These are phyloP conservation scores for Macrophomina phaseolina DNA, from an alignment of 2,329 filamentous ascomycete genomes.

Conservation along the genomic window DNA sequence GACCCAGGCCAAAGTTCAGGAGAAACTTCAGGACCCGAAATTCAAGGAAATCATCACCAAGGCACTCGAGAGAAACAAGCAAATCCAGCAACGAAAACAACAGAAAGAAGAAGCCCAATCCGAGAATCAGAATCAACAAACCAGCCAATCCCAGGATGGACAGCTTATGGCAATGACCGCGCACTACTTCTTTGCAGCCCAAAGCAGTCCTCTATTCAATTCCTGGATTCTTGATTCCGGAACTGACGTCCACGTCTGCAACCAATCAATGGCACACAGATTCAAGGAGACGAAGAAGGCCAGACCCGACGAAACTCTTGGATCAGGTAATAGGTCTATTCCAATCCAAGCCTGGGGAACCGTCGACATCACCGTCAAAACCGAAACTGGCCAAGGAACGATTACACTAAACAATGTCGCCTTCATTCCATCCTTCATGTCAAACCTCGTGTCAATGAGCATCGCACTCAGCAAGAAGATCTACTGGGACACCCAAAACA, in stretches of 20 bases:
- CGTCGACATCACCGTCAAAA: neutral
- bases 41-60: neutral
- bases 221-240: neutral
- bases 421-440: neutral
- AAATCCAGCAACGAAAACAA: neutral
- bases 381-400: neutral
- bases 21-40: neutral
- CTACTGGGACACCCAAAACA: conserved; percentile 2
- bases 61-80: neutral
- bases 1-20: neutral
- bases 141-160: no score
- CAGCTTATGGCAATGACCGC: no score
- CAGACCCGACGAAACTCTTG: neutral
- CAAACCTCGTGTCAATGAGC: neutral
- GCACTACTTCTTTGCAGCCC: neutral
- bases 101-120: neutral
- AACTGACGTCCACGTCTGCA: conserved; percentile 6
- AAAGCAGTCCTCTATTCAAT: neutral
- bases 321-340: neutral
- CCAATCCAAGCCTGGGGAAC: conserved; percentile 10
- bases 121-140: neutral
- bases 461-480: neutral
- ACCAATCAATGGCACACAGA: neutral
- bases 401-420: conserved; percentile 7
- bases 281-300: neutral